Percentiles rank a stretch among this genome's conserved stretches.
Evolutionary conservation across 148 eudicot genomes (phyloP).

Genomic region (Silene latifolia): DNA sequence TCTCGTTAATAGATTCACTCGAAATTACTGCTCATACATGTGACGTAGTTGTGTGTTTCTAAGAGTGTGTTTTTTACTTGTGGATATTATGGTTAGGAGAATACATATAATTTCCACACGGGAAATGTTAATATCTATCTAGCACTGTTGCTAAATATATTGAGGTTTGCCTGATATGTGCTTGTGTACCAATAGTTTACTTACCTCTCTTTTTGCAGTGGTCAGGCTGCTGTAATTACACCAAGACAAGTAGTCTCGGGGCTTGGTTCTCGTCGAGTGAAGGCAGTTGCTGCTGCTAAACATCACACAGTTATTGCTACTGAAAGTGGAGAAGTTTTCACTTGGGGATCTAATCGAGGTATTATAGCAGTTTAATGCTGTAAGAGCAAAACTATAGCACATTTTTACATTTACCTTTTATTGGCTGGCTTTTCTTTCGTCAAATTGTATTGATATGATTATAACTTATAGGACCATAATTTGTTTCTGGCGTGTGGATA

Average conservation of each 20-base stretch:
- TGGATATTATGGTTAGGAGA: too few relatives aligned
- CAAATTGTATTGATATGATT: not conserved
- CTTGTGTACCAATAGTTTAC: constrained; percentile 16
- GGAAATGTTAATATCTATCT: not conserved
- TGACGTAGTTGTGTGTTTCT: too few relatives aligned
- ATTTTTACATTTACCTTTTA: too few relatives aligned
- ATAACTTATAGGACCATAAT: not conserved
- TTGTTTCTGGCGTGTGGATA: not conserved
- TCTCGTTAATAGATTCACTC: not conserved
- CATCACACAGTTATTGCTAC: constrained; percentile 93
- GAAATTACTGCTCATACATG: not conserved
- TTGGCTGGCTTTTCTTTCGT: not conserved
- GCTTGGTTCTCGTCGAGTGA: constrained; percentile 86
- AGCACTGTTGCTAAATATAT: not conserved
- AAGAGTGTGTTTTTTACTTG: not conserved
- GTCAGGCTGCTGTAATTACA: constrained; percentile 98
- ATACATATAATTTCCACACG: not conserved
- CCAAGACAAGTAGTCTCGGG: constrained; percentile 87
- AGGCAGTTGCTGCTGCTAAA: constrained; percentile 92
- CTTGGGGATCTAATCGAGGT: constrained; percentile 99
- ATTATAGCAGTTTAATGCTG: constrained; percentile 10
- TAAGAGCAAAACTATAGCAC: not conserved
- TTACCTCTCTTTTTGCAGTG: constrained; percentile 50
- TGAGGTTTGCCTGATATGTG: constrained; percentile 1
- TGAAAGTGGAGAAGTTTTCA: constrained; percentile 91